Evolutionary conservation across 106 monocot species (phyloP), one percentile per base, ranked within the genome.

Genomic region (Iris macrosiphon): DNA sequence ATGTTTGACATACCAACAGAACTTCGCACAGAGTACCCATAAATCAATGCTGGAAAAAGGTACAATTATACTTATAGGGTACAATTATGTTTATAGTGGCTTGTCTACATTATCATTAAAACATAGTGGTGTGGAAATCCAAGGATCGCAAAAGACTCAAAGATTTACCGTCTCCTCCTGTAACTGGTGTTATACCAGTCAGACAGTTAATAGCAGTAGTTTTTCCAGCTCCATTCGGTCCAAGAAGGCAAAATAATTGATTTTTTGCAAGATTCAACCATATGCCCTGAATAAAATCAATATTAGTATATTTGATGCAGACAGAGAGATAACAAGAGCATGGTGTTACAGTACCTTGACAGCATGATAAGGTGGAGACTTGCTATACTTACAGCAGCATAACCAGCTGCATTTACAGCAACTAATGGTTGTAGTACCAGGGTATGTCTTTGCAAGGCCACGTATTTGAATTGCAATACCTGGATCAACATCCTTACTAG

Each of bases 201-300:
- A 91, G 60, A 73, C 91, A 92, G 35, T 76, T 92, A 44, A 92
- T 92, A 6, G 67, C 63, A 55, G 91, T 92, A 39, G 91, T 92
- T 70, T 92, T 92, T 20, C 91, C 91, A 27, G 91, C 91, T 63
- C 91, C 91, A 67, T 92, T 92, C 34, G 91, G 91, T 31, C 91
- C 91, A 48, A 92, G 91, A 70, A 92, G 79, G 65, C 91, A 92
- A 76, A 92, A 92, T 27, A 92, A 66, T 57, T 87, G 92, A 62
- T 86, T 66, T 71, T 82, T 86, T 50, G 71, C 67, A 50, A 92
- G 65, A 47, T 79, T 92, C 31, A 92, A 59, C 92, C 92, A 92
- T 35, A 87, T 67, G 15, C 86, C 92, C 92, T 92, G 39, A 40
- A 48, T 16, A 13, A 28, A 2, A 18, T 3, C 21, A 31, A 21